A percentile compares a stretch with the other conserved stretches of the same genome.
phyloP scores from a whole-genome alignment of 345 rosid species.

The Barbarea vulgaris region DNA sequence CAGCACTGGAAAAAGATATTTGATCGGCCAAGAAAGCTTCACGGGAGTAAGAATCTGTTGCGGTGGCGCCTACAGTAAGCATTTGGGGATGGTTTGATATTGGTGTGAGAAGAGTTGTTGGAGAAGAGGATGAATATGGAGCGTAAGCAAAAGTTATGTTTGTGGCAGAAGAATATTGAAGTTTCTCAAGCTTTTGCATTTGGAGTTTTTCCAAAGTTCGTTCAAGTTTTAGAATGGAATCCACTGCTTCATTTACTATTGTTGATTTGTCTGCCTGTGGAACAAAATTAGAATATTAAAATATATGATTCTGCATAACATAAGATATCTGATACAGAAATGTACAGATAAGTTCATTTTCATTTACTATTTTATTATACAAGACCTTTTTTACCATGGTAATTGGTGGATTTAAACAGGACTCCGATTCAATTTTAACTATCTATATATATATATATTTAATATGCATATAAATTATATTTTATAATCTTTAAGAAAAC shows the following conservation, averaged over 20 bases:
- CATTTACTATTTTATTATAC: neutral
- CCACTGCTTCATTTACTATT: constrained; percentile 70
- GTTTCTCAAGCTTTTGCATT: constrained; percentile 54
- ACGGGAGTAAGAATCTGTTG: constrained; percentile 37
- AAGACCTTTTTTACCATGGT: neutral
- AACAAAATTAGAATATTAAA: constrained; percentile 6
- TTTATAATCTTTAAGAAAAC: neutral
- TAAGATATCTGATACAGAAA: constrained; percentile 12
- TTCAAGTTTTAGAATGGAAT: constrained; percentile 50
- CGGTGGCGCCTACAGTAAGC: constrained; percentile 6
- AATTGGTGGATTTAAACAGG: neutral
- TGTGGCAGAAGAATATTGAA: constrained; percentile 37
- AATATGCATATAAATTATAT: neutral
- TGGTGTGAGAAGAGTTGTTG: constrained; percentile 39
- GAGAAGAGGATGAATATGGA: constrained; percentile 42
- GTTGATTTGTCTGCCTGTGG: constrained; percentile 73
- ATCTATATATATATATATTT: neutral
- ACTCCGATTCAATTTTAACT: neutral
- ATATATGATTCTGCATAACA: constrained; percentile 16
- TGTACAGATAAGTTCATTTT: neutral
- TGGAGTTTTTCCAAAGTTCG: constrained; percentile 49
- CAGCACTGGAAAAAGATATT: constrained; percentile 29
- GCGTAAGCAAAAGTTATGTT: constrained; percentile 32
- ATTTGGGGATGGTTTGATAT: constrained; percentile 24
- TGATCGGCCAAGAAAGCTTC: constrained; percentile 62